Base-by-base conservation (phyloP, 768 basidiomycete species). In the Rhizopogon vulgaris region DNA sequence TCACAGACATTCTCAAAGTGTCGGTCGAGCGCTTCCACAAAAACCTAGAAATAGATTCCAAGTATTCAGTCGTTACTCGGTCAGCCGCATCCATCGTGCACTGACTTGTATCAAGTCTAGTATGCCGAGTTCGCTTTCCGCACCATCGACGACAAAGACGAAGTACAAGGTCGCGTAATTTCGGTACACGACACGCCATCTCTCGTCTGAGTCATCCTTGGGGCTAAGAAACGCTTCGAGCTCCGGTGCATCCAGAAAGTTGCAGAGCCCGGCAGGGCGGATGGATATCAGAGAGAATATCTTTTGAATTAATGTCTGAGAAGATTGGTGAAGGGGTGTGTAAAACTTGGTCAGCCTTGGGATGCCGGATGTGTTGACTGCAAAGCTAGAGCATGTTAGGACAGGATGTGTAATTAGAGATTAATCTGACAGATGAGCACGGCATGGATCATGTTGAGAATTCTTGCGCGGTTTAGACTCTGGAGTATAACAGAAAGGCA, bases 1-100 rank as follows among this genome's bases (percentile, higher is more conserved):
- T 99, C 96, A 70, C 96, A 98, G 0, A 99, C 96, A 62, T 97
- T 98, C 74, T 96, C 93, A 64, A 98, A 99, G 14, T 92, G 85
- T 36, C 93, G 78, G 69, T 99, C 96, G 34, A 99, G 77, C 3
- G 91, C 87, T 73, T 99, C 96, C 52, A 99, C 96, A 62, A 99
- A 93, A 15, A 99, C 96, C 94, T 53, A 47, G 46, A 17, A 56
- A n/a, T n/a, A n/a, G n/a, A n/a, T n/a, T n/a, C n/a, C n/a, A n/a
- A n/a, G n/a, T n/a, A n/a, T n/a, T n/a, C 18, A 18, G 32, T 42
- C 38, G 38, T n/a, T 25, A 52, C 32, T 32, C 8, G 47, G 28
- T 40, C 27, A 49, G 32, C 32, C 10, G 32, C 10, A 11, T 12
- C 11, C 9, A 41, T 38, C 4, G 24, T 38, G 15, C 17, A 53